These are phyloP conservation scores for Eucalyptus caleyi DNA, from an alignment of 345 rosid species.

Conservation along the genomic window DNA sequence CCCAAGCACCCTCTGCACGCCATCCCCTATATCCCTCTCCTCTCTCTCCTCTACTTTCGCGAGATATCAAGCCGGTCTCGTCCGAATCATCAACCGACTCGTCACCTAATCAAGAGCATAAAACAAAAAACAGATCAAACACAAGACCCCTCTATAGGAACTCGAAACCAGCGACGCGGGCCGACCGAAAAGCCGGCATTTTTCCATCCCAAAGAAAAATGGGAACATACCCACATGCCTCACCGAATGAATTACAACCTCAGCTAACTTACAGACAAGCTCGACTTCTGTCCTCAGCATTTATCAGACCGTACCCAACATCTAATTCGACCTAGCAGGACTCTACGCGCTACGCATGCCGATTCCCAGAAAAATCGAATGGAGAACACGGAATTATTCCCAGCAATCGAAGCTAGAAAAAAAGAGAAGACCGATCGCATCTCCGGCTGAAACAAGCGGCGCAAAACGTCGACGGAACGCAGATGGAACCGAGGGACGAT, in stretches of 20 bases:
- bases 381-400: neutral
- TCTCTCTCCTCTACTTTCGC: neutral
- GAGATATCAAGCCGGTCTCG: neutral
- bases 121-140: neutral
- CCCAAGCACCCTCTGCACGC: slow-evolving; percentile 76
- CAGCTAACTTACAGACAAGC: neutral
- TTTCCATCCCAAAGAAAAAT: neutral
- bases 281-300: neutral
- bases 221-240: neutral
- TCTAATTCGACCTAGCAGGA: neutral
- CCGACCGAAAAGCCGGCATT: neutral
- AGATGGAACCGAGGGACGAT: neutral
- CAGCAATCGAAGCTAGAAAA: neutral
- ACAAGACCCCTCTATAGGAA: neutral
- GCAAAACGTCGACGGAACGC: neutral
- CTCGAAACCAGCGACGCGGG: neutral
- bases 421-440: neutral
- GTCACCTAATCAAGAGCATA: slow-evolving; percentile 1
- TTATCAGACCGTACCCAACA: neutral
- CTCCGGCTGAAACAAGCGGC: neutral
- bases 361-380: neutral
- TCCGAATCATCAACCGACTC: slow-evolving; percentile 13
- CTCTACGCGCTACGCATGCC: neutral
- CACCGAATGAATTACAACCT: neutral
- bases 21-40: slow-evolving; percentile 19